phyloP scores from a whole-genome alignment of 768 basidiomycete genomes.

The Mycena belliarum region DNA sequence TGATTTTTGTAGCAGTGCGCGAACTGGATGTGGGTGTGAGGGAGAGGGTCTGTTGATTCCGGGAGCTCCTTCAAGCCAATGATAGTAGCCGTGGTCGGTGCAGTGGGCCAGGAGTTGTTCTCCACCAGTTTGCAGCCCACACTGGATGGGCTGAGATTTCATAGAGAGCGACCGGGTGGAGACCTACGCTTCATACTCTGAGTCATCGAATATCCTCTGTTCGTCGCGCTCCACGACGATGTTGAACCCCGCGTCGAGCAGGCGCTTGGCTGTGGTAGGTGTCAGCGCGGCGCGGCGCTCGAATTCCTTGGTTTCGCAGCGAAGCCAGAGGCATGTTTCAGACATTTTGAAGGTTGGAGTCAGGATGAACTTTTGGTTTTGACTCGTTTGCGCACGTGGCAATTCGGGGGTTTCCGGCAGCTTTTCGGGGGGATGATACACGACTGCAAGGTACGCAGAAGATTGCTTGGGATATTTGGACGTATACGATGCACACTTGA shows the following conservation, averaged over 20 bases:
- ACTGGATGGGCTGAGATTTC: constrained; percentile 40
- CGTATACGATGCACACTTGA: too few relatives aligned
- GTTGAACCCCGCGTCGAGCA: constrained; percentile 88
- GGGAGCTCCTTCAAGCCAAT: constrained; percentile 97
- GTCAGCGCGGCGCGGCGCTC: constrained; percentile 93
- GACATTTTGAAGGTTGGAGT: constrained; percentile 40
- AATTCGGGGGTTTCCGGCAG: too few relatives aligned
- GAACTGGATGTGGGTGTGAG: constrained; percentile 96
- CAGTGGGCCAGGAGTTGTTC: constrained; percentile 87
- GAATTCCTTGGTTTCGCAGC: constrained; percentile 95
- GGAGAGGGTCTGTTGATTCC: constrained; percentile 75
- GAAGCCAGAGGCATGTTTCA: constrained; percentile 76
- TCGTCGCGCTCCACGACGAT: constrained; percentile 91
- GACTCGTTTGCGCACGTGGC: constrained; percentile 6
- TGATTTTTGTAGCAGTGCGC: constrained; percentile 98
- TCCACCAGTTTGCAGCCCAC: constrained; percentile 87
- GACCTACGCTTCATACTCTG: constrained; percentile 89
- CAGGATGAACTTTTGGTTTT: not conserved
- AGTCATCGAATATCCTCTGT: constrained; percentile 91
- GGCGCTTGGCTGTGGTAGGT: constrained; percentile 84
- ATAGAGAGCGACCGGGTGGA: not conserved
- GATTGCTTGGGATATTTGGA: too few relatives aligned
- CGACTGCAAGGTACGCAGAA: too few relatives aligned
- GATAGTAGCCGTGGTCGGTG: constrained; percentile 74
- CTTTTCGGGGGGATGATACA: too few relatives aligned